A percentile compares a stretch with the other conserved stretches of the same genome.
These are phyloP conservation scores for Populus davidiana DNA, from an alignment of 345 rosid genomes.

Conservation along the genomic window DNA sequence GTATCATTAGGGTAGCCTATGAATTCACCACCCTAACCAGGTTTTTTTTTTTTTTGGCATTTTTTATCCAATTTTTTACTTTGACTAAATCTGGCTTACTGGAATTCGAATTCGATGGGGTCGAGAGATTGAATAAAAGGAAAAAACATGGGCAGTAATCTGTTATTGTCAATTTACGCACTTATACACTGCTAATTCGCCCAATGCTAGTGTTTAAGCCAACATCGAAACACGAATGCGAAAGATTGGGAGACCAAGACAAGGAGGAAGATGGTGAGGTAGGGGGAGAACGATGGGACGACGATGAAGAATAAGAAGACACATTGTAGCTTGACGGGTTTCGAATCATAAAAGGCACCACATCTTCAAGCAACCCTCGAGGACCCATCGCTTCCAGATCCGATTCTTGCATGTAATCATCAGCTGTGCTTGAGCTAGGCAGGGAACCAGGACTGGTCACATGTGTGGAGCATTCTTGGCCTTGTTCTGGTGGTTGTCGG, in stretches of 20 bases:
- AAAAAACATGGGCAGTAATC: too few relatives aligned
- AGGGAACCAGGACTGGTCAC: not conserved
- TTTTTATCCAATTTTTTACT: too few relatives aligned
- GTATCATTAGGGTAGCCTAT: too few relatives aligned
- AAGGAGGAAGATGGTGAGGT: constrained; percentile 53
- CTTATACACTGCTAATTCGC: not conserved
- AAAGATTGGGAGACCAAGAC: constrained; percentile 40
- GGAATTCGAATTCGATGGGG: too few relatives aligned
- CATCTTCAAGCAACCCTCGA: constrained; percentile 69
- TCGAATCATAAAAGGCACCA: constrained; percentile 60
- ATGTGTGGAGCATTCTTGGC: constrained; percentile 1
- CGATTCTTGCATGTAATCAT: not conserved
- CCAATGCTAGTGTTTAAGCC: constrained; percentile 2
- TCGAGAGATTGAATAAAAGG: too few relatives aligned
- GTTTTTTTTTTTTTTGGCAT: too few relatives aligned
- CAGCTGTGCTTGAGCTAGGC: not conserved
- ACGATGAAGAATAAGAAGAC: constrained; percentile 36
- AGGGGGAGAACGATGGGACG: constrained; percentile 44
- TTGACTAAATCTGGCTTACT: too few relatives aligned
- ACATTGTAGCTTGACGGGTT: constrained; percentile 29
- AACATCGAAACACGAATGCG: constrained; percentile 24
- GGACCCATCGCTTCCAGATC: constrained; percentile 16
- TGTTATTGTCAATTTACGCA: not conserved
- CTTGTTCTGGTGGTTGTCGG: constrained; percentile 11
- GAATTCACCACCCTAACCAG: too few relatives aligned